Base-by-base conservation (phyloP, 257 asterid genomes). In the Orobanche coerulescens region DNA sequence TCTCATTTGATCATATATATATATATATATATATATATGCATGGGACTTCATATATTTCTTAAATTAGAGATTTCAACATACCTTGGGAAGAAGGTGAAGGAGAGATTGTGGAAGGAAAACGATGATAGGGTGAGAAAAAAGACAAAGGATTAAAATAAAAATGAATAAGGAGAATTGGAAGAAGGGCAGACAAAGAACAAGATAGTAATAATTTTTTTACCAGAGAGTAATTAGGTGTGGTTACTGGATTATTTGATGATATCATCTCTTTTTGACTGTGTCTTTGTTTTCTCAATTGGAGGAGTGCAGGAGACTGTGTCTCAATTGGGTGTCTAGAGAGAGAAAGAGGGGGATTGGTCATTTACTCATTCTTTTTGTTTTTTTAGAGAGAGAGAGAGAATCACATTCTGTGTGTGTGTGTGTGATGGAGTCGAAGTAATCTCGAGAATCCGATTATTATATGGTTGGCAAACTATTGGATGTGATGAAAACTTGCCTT, bases 141-240 rank as follows among this genome's bases (percentile, higher is more conserved):
- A 44, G n/a, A n/a, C n/a, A 73, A 51, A 24, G 81, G 85, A 59
- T 74, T 58, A 25, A 72, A 50, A 52, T 69, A 82, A 11, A 79
- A 62, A 37, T 64, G 83, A 64, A 82, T 20, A 51, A 85, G 47
- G 74, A 75, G 55, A 37, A 82, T 26, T 11, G 82, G 79, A 31
- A 82, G 46, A 47, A 84, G 64, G 26, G 65, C 66, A 58, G 47
- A 74, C n/a, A 82, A 20, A 12, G 66, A 26, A 70, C 68, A 84
- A 20, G 68, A 69, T n/a, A n/a, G n/a, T 13, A 74, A n/a, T 12
- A 69, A 20, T 18, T 68, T 79, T 52, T 58, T 84, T 3, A 52
- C 31, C 49, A 69, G 26, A 43, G 44, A 48, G 14, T 10, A 15
- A 10, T 25, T 16, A 39, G 64, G 57, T 40, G 25, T 74, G 28